Evolutionary conservation across 148 eudicot species (phyloP), one percentile per base, ranked within the genome.

Genomic region (Nyssa sinensis): DNA sequence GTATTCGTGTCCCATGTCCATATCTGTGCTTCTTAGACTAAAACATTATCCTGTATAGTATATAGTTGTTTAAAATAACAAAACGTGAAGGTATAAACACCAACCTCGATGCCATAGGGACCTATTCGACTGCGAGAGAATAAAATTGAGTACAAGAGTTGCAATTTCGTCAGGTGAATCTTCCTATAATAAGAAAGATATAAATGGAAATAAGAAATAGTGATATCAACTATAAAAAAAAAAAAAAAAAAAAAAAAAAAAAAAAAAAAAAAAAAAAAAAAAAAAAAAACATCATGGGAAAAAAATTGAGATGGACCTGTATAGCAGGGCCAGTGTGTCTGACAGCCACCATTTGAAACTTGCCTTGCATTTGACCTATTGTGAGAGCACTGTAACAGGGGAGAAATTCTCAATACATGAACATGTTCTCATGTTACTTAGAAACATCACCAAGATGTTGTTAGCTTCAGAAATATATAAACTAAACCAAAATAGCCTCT

Each of bases 301-400:
- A 64, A 37, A n/a, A n/a, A n/a, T n/a, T n/a, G n/a, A n/a, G 27
- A 31, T 17, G 29, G 33, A 94, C 98, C 98, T 94, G 98, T 83
- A 94, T 92, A 72, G 96, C 97, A 87, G 92, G 98, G 72, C 97
- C 98, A 44, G 98, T 92, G 76, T 90, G 95, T 67, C 91, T 84
- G 75, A 94, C 96, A 35, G 92, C 92, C 62, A 94, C 87, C 98
- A 94, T 92, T 78, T 94, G 97, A 77, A 88, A 94, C 84, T 94
- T 94, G 35, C 98, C 98, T 92, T 94, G 98, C 98, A 94, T 92
- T 82, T 94, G 98, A 83, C 98, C 97, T 13, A 94, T 94, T 69
- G 98, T 94, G 63, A 94, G 97, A 77, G 93, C 71, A 85, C 97
- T 94, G 92, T 33, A 65, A 78, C 71, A 81, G 37, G 41, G 34